phyloP scores from a whole-genome alignment of 2,329 filamentous ascomycete species.

The Aureobasidium mangrovei region DNA sequence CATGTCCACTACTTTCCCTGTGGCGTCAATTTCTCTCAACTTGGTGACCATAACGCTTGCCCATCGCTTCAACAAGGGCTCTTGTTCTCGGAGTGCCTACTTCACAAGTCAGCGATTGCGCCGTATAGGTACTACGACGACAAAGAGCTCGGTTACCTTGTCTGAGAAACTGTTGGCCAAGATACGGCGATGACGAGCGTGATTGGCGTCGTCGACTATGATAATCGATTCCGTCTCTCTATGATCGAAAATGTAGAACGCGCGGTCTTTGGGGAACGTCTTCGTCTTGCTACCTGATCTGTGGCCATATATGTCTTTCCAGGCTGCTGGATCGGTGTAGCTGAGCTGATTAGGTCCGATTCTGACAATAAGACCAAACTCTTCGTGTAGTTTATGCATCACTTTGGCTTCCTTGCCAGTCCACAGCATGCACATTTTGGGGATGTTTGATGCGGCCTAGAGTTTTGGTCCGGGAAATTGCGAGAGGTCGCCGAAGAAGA shows the following conservation, averaged over 20 bases:
- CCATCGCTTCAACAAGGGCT: conserved; percentile 31
- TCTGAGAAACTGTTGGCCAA: conserved; percentile 35
- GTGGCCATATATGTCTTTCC: conserved; percentile 32
- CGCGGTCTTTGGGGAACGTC: conserved; percentile 26
- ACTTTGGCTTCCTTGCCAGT: conserved; percentile 14
- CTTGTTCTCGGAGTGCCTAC: conserved; percentile 32
- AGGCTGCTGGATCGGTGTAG: conserved; percentile 32
- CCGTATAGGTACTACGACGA: neutral
- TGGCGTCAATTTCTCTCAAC: conserved; percentile 34
- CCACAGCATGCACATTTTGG: conserved; percentile 15
- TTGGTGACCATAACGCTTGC: conserved; percentile 31
- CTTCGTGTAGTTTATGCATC: conserved; percentile 26
- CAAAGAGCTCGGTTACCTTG: conserved; percentile 16
- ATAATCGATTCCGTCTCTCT: conserved; percentile 26
- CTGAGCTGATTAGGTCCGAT: conserved; percentile 40
- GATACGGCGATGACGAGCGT: conserved; percentile 29
- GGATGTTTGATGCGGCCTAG: conserved; percentile 25
- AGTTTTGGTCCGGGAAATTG: conserved; percentile 36
- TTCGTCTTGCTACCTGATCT: conserved; percentile 1
- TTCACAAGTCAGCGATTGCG: neutral
- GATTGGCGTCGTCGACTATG: conserved; percentile 21
- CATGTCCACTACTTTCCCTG: conserved; percentile 51
- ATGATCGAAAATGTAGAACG: conserved; percentile 35
- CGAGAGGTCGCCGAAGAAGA: conserved; percentile 37
- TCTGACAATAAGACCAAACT: conserved; percentile 40